phyloP scores from a whole-genome alignment of 2,329 filamentous ascomycete species.

The Byssochlamys sp. region DNA sequence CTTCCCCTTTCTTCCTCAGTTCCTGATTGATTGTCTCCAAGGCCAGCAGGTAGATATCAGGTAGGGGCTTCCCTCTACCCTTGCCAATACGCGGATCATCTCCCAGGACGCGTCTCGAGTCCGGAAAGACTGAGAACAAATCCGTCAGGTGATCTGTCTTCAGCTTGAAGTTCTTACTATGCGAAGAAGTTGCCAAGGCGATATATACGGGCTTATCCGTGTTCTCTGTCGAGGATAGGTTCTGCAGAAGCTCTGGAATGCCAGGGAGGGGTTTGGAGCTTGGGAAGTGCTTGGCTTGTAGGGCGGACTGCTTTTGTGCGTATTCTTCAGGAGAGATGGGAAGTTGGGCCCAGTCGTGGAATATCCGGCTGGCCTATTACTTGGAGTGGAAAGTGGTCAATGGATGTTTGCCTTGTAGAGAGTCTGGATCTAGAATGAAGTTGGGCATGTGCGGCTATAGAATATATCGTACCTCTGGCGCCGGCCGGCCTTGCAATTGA shows the following conservation, averaged over 20 bases:
- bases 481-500: conserved; percentile 62
- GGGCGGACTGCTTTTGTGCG: conserved; percentile 45
- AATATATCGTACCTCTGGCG: conserved; percentile 37
- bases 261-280: conserved; percentile 68
- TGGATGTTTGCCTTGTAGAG: neutral
- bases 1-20: conserved; percentile 47
- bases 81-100: conserved; percentile 69
- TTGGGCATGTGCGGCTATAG: neutral
- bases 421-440: conserved; percentile 2
- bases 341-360: conserved; percentile 74
- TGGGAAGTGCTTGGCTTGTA: conserved; percentile 67
- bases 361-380: conserved; percentile 48
- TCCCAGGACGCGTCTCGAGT: conserved; percentile 66
- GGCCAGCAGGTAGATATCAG: conserved; percentile 87
- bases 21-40: conserved; percentile 73
- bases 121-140: conserved; percentile 52
- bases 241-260: conserved; percentile 55
- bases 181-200: conserved; percentile 75
- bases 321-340: conserved; percentile 66
- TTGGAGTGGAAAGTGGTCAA: neutral
- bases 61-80: conserved; percentile 84
- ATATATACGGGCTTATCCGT: conserved; percentile 54
- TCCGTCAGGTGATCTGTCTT: conserved; percentile 55
- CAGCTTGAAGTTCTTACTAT: conserved; percentile 60
- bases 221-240: conserved; percentile 23